These are phyloP conservation scores for Pichia exigua DNA, from an alignment of 805 yeast species.

Conservation along the genomic window DNA sequence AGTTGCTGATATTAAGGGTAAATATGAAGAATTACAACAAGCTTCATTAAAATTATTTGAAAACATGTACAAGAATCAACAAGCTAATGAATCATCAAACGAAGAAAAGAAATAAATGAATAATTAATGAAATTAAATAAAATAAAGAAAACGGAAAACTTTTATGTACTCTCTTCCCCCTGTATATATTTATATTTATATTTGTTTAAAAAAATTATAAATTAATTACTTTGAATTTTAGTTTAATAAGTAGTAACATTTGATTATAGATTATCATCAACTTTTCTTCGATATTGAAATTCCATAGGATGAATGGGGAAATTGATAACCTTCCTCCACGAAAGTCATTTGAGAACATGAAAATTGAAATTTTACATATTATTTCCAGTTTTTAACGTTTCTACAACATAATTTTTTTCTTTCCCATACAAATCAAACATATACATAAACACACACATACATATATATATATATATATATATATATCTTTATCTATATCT, in stretches of 20 bases:
- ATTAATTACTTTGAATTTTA: background rate
- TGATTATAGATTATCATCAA: no score
- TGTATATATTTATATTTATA: slow-evolving; percentile 2
- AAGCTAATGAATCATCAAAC: slow-evolving; percentile 14
- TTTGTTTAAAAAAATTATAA: background rate
- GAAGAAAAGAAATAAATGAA: background rate
- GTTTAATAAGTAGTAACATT: no score
- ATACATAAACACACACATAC: no score
- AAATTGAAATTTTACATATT: background rate
- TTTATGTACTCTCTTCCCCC: background rate
- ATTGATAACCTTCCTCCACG: background rate
- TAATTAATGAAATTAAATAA: background rate
- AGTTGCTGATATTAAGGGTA: slow-evolving; percentile 52
- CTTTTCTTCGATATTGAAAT: no score
- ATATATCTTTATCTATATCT: no score
- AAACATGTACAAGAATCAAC: slow-evolving; percentile 46
- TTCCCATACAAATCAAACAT: no score
- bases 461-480: no score
- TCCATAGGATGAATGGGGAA: no score
- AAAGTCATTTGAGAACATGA: background rate
- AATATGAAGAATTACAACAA: slow-evolving; percentile 69
- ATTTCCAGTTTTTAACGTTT: background rate
- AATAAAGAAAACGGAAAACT: background rate
- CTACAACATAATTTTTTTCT: no score
- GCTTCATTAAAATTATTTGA: slow-evolving; percentile 71